phyloP scores from a whole-genome alignment of 164 flowering plant species.

The Magnolia changhungtana region DNA sequence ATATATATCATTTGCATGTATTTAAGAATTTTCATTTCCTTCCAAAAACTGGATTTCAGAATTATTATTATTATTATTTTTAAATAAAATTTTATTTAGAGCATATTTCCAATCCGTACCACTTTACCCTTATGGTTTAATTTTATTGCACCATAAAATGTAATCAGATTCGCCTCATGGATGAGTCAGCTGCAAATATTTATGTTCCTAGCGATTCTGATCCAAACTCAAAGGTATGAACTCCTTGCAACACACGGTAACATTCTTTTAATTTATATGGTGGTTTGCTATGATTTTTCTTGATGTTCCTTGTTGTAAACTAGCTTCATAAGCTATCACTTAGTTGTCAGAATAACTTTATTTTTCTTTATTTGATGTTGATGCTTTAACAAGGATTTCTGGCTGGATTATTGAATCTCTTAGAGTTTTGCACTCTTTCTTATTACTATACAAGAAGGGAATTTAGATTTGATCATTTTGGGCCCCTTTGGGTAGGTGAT shows the following conservation, averaged over 20 bases:
- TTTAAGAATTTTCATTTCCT: neutral
- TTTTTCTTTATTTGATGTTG: too few relatives aligned
- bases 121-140: neutral
- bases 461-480: neutral
- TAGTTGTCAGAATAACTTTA: too few relatives aligned
- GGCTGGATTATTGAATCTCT: neutral
- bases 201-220: slow-evolving; percentile 8
- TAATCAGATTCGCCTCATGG: slow-evolving; percentile 7
- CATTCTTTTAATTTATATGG: neutral
- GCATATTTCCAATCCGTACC: neutral
- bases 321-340: too few relatives aligned
- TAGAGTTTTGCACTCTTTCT: neutral
- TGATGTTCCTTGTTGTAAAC: neutral
- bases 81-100: neutral
- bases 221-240: slow-evolving; percentile 9
- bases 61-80: neutral
- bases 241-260: neutral
- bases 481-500: neutral
- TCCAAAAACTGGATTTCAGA: neutral
- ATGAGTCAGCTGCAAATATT: slow-evolving; percentile 9
- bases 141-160: neutral
- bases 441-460: neutral
- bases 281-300: neutral
- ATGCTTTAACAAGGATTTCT: neutral
- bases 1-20: neutral